Percentiles rank a stretch among this genome's conserved stretches.
Conservation (phyloP, 2,329 filamentous ascomycete genomes). For the Arthrobotrys iridis region DNA sequence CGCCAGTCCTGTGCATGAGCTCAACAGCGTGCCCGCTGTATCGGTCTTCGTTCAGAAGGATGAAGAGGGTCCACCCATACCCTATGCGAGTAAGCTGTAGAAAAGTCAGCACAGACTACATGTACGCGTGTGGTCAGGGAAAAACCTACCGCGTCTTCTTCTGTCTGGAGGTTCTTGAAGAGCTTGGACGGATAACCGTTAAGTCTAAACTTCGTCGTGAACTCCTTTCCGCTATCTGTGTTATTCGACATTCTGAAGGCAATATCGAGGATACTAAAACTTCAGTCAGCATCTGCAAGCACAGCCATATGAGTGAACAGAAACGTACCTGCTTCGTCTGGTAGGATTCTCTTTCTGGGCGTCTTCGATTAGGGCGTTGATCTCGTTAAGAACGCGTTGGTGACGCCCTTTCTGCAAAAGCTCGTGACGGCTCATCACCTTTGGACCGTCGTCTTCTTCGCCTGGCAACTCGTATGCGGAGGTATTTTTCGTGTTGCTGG, state of each 20-base stretch:
- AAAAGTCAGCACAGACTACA: neutral
- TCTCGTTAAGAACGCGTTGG: conserved; percentile 46
- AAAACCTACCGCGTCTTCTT: conserved; percentile 26
- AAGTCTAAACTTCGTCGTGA: conserved; percentile 46
- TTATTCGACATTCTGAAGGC: conserved; percentile 49
- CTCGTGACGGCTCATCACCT: conserved; percentile 46
- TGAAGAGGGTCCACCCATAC: conserved; percentile 49
- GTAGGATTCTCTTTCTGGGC: conserved; percentile 45
- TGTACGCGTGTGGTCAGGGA: neutral
- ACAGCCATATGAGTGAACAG: neutral
- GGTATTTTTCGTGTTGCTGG: conserved; percentile 5
- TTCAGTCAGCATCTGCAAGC: neutral
- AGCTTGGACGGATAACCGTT: conserved; percentile 45
- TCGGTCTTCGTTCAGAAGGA: conserved; percentile 44
- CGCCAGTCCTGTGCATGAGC: conserved; percentile 40
- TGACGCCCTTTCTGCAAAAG: conserved; percentile 45
- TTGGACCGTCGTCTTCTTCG: conserved; percentile 37
- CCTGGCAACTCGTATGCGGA: conserved; percentile 23
- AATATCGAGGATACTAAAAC: conserved; percentile 39
- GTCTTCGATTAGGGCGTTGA: conserved; percentile 48
- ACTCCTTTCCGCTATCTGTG: conserved; percentile 41
- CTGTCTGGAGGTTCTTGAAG: conserved; percentile 28
- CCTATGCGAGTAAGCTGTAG: conserved; percentile 48
- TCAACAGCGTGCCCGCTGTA: conserved; percentile 47
- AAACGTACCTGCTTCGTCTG: conserved; percentile 35